These are phyloP conservation scores for Suhomyces emberorum DNA, from an alignment of 805 yeast genomes.

Conservation along the genomic window DNA sequence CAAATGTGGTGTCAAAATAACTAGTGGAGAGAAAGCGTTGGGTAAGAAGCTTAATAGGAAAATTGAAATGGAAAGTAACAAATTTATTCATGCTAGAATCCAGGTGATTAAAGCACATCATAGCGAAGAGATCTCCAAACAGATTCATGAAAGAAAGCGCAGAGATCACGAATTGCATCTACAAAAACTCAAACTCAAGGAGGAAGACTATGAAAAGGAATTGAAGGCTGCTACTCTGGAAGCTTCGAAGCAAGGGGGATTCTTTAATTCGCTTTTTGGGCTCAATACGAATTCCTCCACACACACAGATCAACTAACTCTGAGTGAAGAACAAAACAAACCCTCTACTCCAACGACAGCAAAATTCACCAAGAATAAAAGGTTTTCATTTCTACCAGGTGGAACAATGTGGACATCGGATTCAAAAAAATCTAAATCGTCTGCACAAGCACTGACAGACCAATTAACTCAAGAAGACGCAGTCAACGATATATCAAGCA, in stretches of 20 bases:
- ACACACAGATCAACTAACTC: too few species aligned
- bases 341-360: not conserved
- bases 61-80: slow-evolving; percentile 36
- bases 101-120: slow-evolving; percentile 37
- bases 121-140: slow-evolving; percentile 32
- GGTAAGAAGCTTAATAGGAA: slow-evolving; percentile 24
- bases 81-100: slow-evolving; percentile 38
- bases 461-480: not conserved
- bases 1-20: slow-evolving; percentile 6
- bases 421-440: not conserved
- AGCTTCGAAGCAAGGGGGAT: slow-evolving; percentile 20
- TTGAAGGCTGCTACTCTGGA: slow-evolving; percentile 25
- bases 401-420: slow-evolving; percentile 1
- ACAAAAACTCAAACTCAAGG: slow-evolving; percentile 32
- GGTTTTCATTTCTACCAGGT: slow-evolving; percentile 21
- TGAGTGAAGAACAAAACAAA: not conserved
- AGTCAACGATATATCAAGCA: not conserved
- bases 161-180: slow-evolving; percentile 39
- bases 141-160: slow-evolving; percentile 37
- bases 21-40: slow-evolving; percentile 17
- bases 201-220: slow-evolving; percentile 36
- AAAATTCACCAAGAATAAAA: slow-evolving; percentile 8
- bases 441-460: not conserved
- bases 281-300: slow-evolving; percentile 8
- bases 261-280: slow-evolving; percentile 33